Evolutionary conservation across 805 yeast species (phyloP).

Genomic region (Candida dendrica): DNA sequence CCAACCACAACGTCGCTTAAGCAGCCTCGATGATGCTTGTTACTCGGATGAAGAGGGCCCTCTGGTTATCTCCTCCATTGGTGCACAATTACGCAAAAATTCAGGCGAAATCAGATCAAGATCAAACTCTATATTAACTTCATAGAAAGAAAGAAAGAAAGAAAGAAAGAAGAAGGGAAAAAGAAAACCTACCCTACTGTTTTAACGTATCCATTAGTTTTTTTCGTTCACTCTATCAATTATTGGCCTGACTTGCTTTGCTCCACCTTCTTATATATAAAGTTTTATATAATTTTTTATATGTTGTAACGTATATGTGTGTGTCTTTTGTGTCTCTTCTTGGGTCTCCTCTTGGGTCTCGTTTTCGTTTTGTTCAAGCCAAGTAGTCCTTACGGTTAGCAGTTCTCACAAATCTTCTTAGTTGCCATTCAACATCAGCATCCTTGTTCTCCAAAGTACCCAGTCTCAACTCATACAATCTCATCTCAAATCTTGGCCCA

Average conservation of each 20-base stretch:
- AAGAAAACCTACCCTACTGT: too few relatives aligned
- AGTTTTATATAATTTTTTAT: too few relatives aligned
- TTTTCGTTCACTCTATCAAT: too few relatives aligned
- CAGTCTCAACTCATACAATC: conserved; percentile 75
- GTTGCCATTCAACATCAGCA: conserved; percentile 97
- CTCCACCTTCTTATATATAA: too few relatives aligned
- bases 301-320: not conserved
- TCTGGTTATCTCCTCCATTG: conserved; percentile 26
- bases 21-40: conserved; percentile 10
- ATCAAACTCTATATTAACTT: conserved; percentile 1
- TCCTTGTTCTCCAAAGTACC: conserved; percentile 94
- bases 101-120: conserved; percentile 20
- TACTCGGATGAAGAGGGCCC: conserved; percentile 12
- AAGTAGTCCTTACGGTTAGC: conserved; percentile 92
- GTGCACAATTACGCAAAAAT: conserved; percentile 25
- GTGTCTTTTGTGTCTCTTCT: too few relatives aligned
- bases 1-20: conserved; percentile 2
- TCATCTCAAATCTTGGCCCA: conserved; percentile 98
- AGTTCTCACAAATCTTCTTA: conserved; percentile 87
- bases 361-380: conserved; percentile 7
- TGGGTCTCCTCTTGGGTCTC: too few relatives aligned
- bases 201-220: too few relatives aligned
- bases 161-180: too few relatives aligned
- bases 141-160: too few relatives aligned
- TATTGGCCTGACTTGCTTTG: too few relatives aligned